Evolutionary conservation across 2,329 filamentous ascomycete genomes (phyloP).

Genomic region (Keithomyces neogunnii): DNA sequence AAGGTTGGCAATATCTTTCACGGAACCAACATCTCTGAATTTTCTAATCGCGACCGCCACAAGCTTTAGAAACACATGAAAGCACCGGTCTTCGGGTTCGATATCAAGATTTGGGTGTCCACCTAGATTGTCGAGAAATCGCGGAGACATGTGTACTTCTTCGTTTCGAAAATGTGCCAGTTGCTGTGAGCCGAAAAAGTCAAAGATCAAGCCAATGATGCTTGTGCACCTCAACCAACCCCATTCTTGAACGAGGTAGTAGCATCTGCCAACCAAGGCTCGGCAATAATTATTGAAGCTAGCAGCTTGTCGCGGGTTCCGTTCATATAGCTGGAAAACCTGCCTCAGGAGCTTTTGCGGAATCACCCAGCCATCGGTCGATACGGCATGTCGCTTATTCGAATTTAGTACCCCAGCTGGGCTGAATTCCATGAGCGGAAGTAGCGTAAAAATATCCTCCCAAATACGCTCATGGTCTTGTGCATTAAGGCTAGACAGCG

Average conservation of each 20-base stretch:
- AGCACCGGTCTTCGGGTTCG: slow-evolving; percentile 50
- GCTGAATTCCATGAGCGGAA: slow-evolving; percentile 55
- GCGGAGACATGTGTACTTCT: slow-evolving; percentile 51
- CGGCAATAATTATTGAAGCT: slow-evolving; percentile 60
- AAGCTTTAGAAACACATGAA: slow-evolving; percentile 60
- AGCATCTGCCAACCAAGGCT: slow-evolving; percentile 50
- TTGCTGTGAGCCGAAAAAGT: slow-evolving; percentile 57
- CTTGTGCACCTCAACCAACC: slow-evolving; percentile 52
- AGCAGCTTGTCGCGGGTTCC: slow-evolving; percentile 44
- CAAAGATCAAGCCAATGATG: slow-evolving; percentile 54
- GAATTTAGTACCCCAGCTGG: slow-evolving; percentile 38
- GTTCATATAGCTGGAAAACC: slow-evolving; percentile 50
- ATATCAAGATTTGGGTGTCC: slow-evolving; percentile 37
- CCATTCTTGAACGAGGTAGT: slow-evolving; percentile 57
- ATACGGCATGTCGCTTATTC: slow-evolving; percentile 19
- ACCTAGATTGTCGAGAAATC: slow-evolving; percentile 50
- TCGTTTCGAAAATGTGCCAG: slow-evolving; percentile 57
- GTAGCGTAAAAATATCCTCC: slow-evolving; percentile 49
- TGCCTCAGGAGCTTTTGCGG: slow-evolving; percentile 48
- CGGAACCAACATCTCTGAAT: slow-evolving; percentile 35
- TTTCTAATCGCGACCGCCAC: slow-evolving; percentile 48
- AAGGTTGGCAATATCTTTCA: slow-evolving; percentile 53
- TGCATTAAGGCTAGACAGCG: slow-evolving; percentile 31
- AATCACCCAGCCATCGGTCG: slow-evolving; percentile 50
- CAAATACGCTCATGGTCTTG: slow-evolving; percentile 46